These are phyloP conservation scores for Pascua guehoae DNA, from an alignment of 1,284 basidiomycete species.

Conservation along the genomic window DNA sequence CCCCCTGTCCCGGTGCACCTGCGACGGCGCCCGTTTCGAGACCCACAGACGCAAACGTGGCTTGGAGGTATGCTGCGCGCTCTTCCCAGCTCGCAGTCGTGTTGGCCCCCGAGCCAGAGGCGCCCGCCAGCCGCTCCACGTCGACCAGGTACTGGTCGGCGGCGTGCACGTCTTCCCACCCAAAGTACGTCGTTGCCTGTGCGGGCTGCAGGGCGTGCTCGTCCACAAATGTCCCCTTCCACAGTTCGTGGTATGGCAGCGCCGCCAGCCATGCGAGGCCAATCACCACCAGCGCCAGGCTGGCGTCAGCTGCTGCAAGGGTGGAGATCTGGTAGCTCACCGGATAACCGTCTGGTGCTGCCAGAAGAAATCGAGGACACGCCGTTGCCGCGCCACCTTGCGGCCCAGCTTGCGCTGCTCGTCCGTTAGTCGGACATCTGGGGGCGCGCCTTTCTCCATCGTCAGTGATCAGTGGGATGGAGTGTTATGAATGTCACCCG, in stretches of 20 bases:
- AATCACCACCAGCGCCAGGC: conserved; percentile 53
- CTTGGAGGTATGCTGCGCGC: conserved; percentile 38
- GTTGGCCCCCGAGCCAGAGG: conserved; percentile 20
- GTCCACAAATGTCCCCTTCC: conserved; percentile 73
- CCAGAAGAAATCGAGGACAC: conserved; percentile 3
- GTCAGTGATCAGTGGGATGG: not conserved
- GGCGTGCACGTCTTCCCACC: conserved; percentile 77
- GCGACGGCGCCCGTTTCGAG: conserved; percentile 25
- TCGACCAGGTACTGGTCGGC: conserved; percentile 73
- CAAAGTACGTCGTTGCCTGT: conserved; percentile 82
- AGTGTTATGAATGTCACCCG: no score
- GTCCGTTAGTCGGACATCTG: not conserved
- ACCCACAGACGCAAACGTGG: conserved; percentile 25
- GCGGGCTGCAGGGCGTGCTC: conserved; percentile 90
- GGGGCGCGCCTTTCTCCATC: not conserved
- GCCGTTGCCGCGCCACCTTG: conserved; percentile 9
- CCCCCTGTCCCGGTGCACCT: not conserved
- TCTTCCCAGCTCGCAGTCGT: conserved; percentile 63
- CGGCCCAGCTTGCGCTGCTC: conserved; percentile 10
- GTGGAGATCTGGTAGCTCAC: no score
- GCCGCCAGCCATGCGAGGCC: conserved; percentile 72
- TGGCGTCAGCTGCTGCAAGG: conserved; percentile 12
- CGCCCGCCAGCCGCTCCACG: conserved; percentile 61
- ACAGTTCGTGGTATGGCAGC: conserved; percentile 64
- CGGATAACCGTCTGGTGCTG: conserved; percentile 1